Conservation (phyloP, 371 early-diverging fungal species). For the Mortierella sp. region DNA sequence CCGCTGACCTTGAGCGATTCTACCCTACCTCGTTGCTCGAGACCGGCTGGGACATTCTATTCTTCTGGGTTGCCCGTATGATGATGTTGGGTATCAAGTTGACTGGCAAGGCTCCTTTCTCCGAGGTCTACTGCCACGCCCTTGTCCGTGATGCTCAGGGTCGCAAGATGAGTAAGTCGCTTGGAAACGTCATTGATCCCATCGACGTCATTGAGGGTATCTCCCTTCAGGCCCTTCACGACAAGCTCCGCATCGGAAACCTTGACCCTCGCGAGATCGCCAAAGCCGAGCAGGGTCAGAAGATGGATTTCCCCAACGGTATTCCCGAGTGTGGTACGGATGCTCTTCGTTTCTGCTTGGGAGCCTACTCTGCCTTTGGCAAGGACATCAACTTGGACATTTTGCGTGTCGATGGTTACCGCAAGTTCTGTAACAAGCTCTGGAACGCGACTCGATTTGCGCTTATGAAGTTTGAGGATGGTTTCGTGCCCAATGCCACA, state of each 20-base stretch:
- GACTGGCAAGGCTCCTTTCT: slow-evolving; percentile 96
- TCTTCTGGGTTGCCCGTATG: slow-evolving; percentile 99
- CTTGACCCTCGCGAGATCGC: slow-evolving; percentile 93
- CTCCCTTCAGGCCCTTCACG: slow-evolving; percentile 79
- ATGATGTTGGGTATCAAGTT: slow-evolving; percentile 98
- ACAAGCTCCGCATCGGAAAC: slow-evolving; percentile 87
- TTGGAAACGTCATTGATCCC: slow-evolving; percentile 99
- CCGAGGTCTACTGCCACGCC: slow-evolving; percentile 96
- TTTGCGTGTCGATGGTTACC: slow-evolving; percentile 96
- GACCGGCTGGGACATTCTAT: slow-evolving; percentile 99
- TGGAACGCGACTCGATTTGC: slow-evolving; percentile 99
- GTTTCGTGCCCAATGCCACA: slow-evolving; percentile 75
- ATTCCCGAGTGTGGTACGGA: slow-evolving; percentile 99
- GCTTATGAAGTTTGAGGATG: slow-evolving; percentile 88
- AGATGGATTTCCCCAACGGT: slow-evolving; percentile 97
- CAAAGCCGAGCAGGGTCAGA: slow-evolving; percentile 89
- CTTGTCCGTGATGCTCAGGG: slow-evolving; percentile 99
- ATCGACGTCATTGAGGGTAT: slow-evolving; percentile 98
- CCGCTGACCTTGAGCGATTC: slow-evolving; percentile 85
- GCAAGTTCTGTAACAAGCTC: slow-evolving; percentile 99
- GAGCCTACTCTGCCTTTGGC: slow-evolving; percentile 91
- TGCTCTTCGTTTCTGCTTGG: slow-evolving; percentile 97
- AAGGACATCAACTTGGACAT: slow-evolving; percentile 99
- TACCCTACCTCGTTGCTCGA: slow-evolving; percentile 97
- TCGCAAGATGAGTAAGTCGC: slow-evolving; percentile 99